Base-by-base conservation (phyloP, 78 protist species). In the Anaeramoeba flamelloides region DNA sequence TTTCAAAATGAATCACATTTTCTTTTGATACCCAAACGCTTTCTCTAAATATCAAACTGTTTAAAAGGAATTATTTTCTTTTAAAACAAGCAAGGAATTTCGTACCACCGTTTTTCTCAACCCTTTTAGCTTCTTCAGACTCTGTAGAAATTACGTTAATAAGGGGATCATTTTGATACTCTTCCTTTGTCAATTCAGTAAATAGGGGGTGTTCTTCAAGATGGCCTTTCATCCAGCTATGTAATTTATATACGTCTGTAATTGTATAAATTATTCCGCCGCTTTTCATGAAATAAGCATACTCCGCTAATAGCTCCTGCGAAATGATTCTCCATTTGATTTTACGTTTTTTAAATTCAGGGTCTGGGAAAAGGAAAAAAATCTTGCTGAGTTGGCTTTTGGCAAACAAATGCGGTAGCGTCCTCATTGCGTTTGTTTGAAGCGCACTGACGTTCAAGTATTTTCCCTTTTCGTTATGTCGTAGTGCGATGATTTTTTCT, bases 341-440 rank as follows among this genome's bases (percentile, higher is more conserved):
- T 83, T 91, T 90, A 2, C 86, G 80, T 75, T 84, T 83, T 82
- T 94, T 94, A 65, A 91, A 94, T 79, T 94, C 97, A 31, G 98
- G 98, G 75, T 94, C 98, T 0, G 98, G 96, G 82, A 91, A 92
- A 77, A 89, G 84, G 87, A 94, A 89, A 86, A 93, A 92, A 36
- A 94, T 83, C 85, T 87, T 90, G 31, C n/a, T 0, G 30, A 87
- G 79, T 77, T 89, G 95, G 1, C 90, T 94, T 65, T 90, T 89
- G 22, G 31, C 76, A 74, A 94, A 94, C 86, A 41, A 91, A 75
- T 90, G 85, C 4, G 95, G 90, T 36, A 93, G 80, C 76, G 75
- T 86, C 79, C 91, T 91, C 98, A 94, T 94, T 32, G 92, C 90
- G 40, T 94, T 94, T 33, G 87, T 38, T 8, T 86, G 89, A 17